Evolutionary conservation across 129 eudicot genomes (phyloP), one percentile per base, ranked within the genome.

Genomic region (Flaveria linearis): DNA sequence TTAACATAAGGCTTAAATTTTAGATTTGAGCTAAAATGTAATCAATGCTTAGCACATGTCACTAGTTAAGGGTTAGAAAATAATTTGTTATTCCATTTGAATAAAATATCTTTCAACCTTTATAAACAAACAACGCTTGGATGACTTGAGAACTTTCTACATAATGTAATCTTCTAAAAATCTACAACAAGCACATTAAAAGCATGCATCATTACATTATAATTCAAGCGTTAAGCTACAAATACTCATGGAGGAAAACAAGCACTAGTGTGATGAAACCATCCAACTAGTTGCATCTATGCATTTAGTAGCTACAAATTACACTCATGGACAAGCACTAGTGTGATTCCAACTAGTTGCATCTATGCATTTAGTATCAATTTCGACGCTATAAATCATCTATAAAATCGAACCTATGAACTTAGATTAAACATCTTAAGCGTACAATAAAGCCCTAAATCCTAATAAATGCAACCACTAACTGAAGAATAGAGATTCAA

Each of bases 321-420:
- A n/a, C n/a, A 25, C 2, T 25, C 26, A n/a, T 0, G 26, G 26
- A 25, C 26, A 25, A 25, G 26, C 26, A 25, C 26, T 41, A 68
- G 41, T 51, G 20, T 28, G 41, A 39, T 33, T 11, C 7, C 68
- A 73, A 5, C 55, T 11, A 22, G 13, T 55, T 72, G 53, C 41
- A 56, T 72, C 18, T 17, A 73, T 13, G 55, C 67, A 72, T n/a
- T 57, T 72, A 57, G 23, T 57, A 42, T 58, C 78, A 60, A 74
- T 26, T 33, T 41, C 61, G 25, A 46, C 12, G 12, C 61, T 45
- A 2, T 47, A 16, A 56, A 2, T 42, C 7, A 23, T 42, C 43
- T 60, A 25, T 5, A 0, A 78, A 58, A 9, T 57, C 14, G 18
- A 65, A 65, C 49, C 17, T 52, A 58, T 52, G 65, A 76, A 4